Evolutionary conservation across 2,329 filamentous ascomycete species (phyloP).

Genomic region (Herpotrichia juniperi): DNA sequence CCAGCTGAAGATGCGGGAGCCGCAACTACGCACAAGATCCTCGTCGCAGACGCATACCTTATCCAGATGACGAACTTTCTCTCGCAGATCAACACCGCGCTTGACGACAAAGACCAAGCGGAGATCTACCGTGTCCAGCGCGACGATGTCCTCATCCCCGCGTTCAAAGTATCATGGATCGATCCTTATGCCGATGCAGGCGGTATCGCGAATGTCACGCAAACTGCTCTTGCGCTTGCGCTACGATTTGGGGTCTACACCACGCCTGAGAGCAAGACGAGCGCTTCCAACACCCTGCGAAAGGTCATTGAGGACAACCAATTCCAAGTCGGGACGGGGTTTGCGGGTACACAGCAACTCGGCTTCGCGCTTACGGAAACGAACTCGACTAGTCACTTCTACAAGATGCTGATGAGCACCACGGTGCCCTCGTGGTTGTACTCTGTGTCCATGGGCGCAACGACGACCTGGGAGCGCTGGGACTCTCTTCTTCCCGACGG

Average conservation of each 20-base stretch:
- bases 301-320: conserved; percentile 17
- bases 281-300: conserved; percentile 16
- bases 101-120: conserved; percentile 26
- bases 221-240: conserved; percentile 24
- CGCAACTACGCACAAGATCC: conserved; percentile 37
- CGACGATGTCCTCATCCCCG: conserved; percentile 18
- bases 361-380: conserved; percentile 19
- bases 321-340: conserved; percentile 26
- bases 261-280: not conserved
- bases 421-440: conserved; percentile 57
- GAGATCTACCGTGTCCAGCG: conserved; percentile 25
- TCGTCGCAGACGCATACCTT: conserved; percentile 50
- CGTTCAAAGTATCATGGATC: conserved; percentile 32
- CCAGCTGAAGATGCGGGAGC: conserved; percentile 42
- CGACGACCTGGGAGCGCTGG: conserved; percentile 61
- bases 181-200: conserved; percentile 10
- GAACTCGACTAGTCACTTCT: conserved; percentile 35
- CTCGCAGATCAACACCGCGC: conserved; percentile 29
- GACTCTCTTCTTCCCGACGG: conserved; percentile 55
- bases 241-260: conserved; percentile 21
- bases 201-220: conserved; percentile 23
- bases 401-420: conserved; percentile 57
- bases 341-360: conserved; percentile 25
- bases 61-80: conserved; percentile 42
- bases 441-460: conserved; percentile 54